Percentiles rank a stretch among this genome's conserved stretches.
Evolutionary conservation across 805 yeast species (phyloP).

Genomic region (Saturnispora quitensis): DNA sequence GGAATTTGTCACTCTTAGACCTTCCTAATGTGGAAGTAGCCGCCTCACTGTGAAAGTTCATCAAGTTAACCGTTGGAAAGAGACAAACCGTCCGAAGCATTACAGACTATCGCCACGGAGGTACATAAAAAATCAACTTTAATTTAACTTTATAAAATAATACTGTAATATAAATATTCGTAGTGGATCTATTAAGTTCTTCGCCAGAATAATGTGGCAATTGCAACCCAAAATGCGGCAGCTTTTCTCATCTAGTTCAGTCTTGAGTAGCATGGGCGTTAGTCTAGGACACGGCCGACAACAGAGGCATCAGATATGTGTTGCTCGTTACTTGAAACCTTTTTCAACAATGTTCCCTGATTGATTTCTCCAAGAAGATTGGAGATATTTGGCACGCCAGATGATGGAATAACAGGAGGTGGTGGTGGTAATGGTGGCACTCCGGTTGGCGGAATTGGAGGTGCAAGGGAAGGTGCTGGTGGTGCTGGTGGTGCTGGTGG

Average conservation of each 20-base stretch:
- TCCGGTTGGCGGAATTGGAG: slow-evolving; percentile 23
- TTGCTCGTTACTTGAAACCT: slow-evolving; percentile 41
- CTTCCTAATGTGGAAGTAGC: background rate
- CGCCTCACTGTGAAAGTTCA: background rate
- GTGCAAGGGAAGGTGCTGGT: slow-evolving; percentile 28
- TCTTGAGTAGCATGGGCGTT: background rate
- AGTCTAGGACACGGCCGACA: slow-evolving; percentile 42
- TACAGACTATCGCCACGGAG: background rate
- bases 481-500: slow-evolving; percentile 26
- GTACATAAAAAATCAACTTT: background rate
- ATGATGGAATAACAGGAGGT: slow-evolving; percentile 15
- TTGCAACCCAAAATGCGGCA: background rate
- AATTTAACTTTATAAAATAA: background rate
- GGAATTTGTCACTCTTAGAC: background rate
- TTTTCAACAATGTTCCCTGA: slow-evolving; percentile 42
- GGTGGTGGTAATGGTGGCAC: slow-evolving; percentile 27
- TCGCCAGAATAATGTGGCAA: background rate
- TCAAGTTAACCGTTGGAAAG: background rate
- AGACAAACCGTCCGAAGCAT: background rate
- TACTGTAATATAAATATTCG: background rate
- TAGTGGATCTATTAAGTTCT: background rate
- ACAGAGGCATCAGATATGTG: slow-evolving; percentile 36
- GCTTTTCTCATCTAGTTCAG: background rate
- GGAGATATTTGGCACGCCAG: slow-evolving; percentile 26
- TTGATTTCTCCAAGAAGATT: slow-evolving; percentile 48